Evolutionary conservation across 805 yeast genomes (phyloP), one percentile per base, ranked within the genome.

Genomic region (Wickerhamiella kazuoi): DNA sequence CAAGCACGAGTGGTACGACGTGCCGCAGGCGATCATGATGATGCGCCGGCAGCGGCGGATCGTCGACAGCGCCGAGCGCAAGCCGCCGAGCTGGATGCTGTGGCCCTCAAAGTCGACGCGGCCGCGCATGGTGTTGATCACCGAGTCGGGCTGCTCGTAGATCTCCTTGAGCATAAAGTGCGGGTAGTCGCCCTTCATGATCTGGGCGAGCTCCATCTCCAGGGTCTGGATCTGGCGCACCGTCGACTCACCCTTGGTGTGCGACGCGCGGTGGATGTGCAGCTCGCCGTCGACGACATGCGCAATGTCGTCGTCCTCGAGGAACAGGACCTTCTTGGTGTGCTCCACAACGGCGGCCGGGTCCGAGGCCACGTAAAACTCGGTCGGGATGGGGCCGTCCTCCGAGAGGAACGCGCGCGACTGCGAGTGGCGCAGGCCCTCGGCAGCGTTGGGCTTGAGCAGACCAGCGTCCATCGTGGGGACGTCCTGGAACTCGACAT

Each of bases 101-200:
- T 69, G 68, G 57, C 76, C 76, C 34, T 76, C 84, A 55, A 90
- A 90, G 62, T 90, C 97, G 45, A 90, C 69, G 68, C 99, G 82
- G 56, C 99, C 99, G 69, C 98, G 79, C 98, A 90, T 90, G 38
- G 99, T 90, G 67, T 90, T 90, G 60, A 86, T 79, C 38, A 96
- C 79, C 3, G 97, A 86, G 56, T 90, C 98, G 30, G 98, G 98
- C 65, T 90, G 99, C 64, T 90, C 98, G 56, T 79, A 83, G 51
- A 90, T 90, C 66, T 90, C 99, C 70, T 90, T 90, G 65, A 84
- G 93, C 99, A 90, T 90, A 62, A 87, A 90, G 64, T 90, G 98
- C 51, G 73, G 76, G 66, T 79, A 87, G 46, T 81, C 79, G 53
- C 98, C 98, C 67, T 84, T 87, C 97, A 90, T 90, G 58, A 90